phyloP scores from a whole-genome alignment of 2,329 filamentous ascomycete species.

The Didymosphaeria variabile region DNA sequence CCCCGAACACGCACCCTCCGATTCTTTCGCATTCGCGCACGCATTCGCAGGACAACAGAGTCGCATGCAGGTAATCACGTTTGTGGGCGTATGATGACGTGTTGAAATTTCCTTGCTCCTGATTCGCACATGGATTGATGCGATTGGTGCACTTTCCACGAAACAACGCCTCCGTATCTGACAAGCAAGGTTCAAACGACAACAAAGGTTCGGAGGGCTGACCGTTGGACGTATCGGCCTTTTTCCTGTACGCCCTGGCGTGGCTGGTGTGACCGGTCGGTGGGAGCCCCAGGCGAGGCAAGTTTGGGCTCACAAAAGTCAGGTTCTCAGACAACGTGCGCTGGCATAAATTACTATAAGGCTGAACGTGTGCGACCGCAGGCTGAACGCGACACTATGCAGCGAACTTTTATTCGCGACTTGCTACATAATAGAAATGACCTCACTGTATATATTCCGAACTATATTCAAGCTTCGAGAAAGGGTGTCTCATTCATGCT shows the following conservation, averaged over 20 bases:
- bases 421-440: too few species aligned
- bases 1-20: neutral
- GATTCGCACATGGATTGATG: neutral
- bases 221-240: neutral
- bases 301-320: neutral
- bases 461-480: neutral
- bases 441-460: too few species aligned
- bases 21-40: neutral
- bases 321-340: neutral
- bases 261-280: neutral
- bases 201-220: too few species aligned
- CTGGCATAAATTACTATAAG: neutral
- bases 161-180: neutral
- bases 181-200: slow-evolving; percentile 1
- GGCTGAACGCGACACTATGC: neutral
- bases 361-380: neutral
- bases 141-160: slow-evolving; percentile 5
- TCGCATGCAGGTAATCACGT: neutral
- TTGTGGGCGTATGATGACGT: slow-evolving; percentile 8
- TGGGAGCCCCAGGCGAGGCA: neutral
- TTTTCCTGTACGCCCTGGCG: neutral
- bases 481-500: slow-evolving; percentile 1
- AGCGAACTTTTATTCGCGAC: too few species aligned
- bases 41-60: too few species aligned
- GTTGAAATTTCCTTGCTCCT: neutral